These are phyloP conservation scores for Quercus cerris DNA, from an alignment of 306 rosid species.

Conservation along the genomic window DNA sequence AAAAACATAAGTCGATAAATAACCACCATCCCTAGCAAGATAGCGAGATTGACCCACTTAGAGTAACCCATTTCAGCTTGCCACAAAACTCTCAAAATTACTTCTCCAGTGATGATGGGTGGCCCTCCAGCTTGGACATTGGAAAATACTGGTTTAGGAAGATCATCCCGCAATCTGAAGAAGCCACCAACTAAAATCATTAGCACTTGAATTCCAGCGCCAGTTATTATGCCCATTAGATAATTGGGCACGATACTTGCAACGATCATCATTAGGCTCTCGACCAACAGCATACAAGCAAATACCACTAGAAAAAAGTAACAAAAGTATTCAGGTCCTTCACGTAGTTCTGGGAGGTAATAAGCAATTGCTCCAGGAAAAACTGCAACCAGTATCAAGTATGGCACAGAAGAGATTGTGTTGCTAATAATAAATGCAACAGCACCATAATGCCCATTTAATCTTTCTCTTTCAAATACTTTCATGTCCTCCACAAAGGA, in stretches of 20 bases:
- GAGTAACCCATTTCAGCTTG: constrained; percentile 51
- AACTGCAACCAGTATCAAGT: constrained; percentile 31
- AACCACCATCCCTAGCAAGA: constrained; percentile 50
- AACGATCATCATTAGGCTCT: constrained; percentile 74
- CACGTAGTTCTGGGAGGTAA: constrained; percentile 50
- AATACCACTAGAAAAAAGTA: constrained; percentile 44
- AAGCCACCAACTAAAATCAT: constrained; percentile 53
- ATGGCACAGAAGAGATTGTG: constrained; percentile 58
- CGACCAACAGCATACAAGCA: constrained; percentile 50
- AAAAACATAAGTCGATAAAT: constrained; percentile 49
- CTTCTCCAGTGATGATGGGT: constrained; percentile 24
- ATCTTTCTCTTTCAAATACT: no score
- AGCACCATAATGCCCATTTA: no score
- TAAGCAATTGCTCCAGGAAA: constrained; percentile 57
- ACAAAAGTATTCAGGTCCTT: constrained; percentile 25
- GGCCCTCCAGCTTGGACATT: not conserved
- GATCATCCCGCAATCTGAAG: constrained; percentile 48
- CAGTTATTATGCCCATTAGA: constrained; percentile 35
- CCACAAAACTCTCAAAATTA: constrained; percentile 29
- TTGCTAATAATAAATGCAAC: not conserved
- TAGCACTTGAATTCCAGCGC: constrained; percentile 67
- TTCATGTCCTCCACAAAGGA: constrained; percentile 52
- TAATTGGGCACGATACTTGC: no score
- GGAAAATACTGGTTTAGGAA: constrained; percentile 41
- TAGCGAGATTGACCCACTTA: constrained; percentile 59